Conservation (phyloP, 1,284 basidiomycete genomes). For the Anthracocystis walkeri region DNA sequence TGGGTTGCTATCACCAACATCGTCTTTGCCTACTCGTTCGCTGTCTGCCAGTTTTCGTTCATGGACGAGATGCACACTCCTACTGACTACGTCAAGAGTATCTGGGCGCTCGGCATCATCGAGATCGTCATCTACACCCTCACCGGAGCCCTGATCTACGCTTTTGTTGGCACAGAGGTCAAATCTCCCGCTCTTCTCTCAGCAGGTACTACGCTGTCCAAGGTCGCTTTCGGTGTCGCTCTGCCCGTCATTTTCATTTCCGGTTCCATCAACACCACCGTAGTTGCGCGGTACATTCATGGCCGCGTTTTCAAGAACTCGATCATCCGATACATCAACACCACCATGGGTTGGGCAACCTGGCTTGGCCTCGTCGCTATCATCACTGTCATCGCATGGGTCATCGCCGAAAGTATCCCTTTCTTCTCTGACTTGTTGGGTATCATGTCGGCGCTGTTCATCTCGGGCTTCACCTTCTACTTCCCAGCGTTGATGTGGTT, state of each 20-base stretch:
- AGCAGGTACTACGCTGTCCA: conserved; percentile 50
- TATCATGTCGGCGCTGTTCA: conserved; percentile 54
- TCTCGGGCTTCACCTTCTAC: conserved; percentile 60
- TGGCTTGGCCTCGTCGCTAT: conserved; percentile 50
- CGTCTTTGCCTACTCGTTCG: conserved; percentile 64
- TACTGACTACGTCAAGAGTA: conserved; percentile 58
- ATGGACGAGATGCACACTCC: conserved; percentile 64
- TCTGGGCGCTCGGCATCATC: conserved; percentile 56
- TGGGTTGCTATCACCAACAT: conserved; percentile 61
- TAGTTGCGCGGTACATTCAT: conserved; percentile 56
- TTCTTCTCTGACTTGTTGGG: conserved; percentile 55
- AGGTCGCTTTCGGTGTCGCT: conserved; percentile 61
- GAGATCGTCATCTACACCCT: conserved; percentile 65
- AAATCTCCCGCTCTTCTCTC: conserved; percentile 55
- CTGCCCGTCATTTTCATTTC: conserved; percentile 64
- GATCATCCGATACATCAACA: conserved; percentile 59
- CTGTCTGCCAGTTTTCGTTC: conserved; percentile 60
- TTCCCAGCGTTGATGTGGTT: conserved; percentile 72
- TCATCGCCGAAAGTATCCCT: conserved; percentile 58
- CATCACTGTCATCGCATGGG: conserved; percentile 54
- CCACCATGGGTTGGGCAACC: conserved; percentile 50
- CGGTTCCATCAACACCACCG: conserved; percentile 63
- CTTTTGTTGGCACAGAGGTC: conserved; percentile 57
- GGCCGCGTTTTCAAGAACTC: conserved; percentile 55
- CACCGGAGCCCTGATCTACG: conserved; percentile 61